These are phyloP conservation scores for Penicillium psychrofluorescens DNA, from an alignment of 495 filamentous ascomycete species.

Conservation along the genomic window DNA sequence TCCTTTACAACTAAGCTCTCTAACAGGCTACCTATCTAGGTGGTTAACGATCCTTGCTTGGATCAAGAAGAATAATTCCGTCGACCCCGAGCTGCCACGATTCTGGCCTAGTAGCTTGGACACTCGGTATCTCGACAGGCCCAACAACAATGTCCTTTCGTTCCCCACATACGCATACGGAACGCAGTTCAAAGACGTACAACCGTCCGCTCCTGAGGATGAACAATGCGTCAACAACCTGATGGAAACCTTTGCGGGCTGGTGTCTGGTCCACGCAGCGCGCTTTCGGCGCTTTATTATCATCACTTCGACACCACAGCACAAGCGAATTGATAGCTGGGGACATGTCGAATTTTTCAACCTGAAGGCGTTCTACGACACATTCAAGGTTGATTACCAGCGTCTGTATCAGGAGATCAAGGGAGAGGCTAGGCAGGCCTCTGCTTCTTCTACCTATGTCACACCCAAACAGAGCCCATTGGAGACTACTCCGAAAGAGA, in stretches of 20 bases:
- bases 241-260: constrained; percentile 38
- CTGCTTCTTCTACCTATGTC: neutral
- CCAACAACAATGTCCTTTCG: constrained; percentile 16
- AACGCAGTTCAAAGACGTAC: constrained; percentile 10
- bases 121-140: constrained; percentile 1
- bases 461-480: neutral
- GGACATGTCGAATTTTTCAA: constrained; percentile 16
- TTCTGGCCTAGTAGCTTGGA: constrained; percentile 11
- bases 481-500: no score
- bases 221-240: constrained; percentile 30
- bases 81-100: neutral
- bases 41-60: constrained; percentile 20
- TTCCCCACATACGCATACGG: constrained; percentile 15
- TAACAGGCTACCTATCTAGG: constrained; percentile 7
- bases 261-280: constrained; percentile 26
- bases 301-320: constrained; percentile 7
- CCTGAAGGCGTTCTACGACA: neutral
- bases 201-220: constrained; percentile 11
- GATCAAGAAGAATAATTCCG: constrained; percentile 18
- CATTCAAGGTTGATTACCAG: neutral
- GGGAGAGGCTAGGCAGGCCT: neutral
- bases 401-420: neutral
- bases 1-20: neutral
- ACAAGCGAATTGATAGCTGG: constrained; percentile 24
- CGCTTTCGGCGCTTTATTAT: constrained; percentile 26